Evolutionary conservation across 129 eudicot species (phyloP).

Genomic region (Pseudognaphalium luteoalbum): DNA sequence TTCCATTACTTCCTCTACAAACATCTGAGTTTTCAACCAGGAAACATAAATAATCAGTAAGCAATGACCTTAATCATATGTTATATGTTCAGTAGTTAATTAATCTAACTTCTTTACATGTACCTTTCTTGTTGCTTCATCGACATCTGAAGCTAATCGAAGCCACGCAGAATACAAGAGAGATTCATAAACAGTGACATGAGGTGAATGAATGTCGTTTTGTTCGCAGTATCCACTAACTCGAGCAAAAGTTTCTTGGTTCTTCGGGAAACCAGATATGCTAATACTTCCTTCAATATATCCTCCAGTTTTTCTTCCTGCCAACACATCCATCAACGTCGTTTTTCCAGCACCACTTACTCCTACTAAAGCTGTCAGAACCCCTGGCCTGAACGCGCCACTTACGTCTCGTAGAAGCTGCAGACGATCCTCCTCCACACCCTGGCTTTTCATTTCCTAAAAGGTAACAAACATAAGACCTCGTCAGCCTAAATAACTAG

Average conservation of each 20-base stretch:
- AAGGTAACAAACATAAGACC: neutral
- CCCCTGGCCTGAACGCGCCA: conserved; percentile 75
- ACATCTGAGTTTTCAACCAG: conserved; percentile 45
- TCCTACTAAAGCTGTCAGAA: conserved; percentile 75
- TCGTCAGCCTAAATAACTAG: neutral
- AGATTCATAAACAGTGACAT: conserved; percentile 74
- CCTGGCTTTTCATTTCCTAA: conserved; percentile 79
- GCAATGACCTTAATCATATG: neutral
- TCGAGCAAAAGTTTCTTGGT: conserved; percentile 75
- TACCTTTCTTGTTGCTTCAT: conserved; percentile 58
- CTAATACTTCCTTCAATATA: conserved; percentile 66
- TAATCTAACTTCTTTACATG: neutral
- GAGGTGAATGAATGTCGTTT: conserved; percentile 82
- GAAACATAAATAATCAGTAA: neutral
- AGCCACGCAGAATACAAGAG: conserved; percentile 78
- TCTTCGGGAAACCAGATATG: conserved; percentile 66
- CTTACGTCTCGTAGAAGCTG: conserved; percentile 62
- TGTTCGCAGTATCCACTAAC: conserved; percentile 79
- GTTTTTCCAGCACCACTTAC: conserved; percentile 92
- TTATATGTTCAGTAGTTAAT: neutral
- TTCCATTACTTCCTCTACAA: conserved; percentile 82
- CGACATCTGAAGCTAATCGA: conserved; percentile 63
- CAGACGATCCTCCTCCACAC: conserved; percentile 55
- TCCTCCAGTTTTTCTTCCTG: conserved; percentile 82
- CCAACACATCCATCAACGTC: conserved; percentile 79